Evolutionary conservation across 495 filamentous ascomycete genomes (phyloP).

Genomic region (Barbatosphaeria neglecta): DNA sequence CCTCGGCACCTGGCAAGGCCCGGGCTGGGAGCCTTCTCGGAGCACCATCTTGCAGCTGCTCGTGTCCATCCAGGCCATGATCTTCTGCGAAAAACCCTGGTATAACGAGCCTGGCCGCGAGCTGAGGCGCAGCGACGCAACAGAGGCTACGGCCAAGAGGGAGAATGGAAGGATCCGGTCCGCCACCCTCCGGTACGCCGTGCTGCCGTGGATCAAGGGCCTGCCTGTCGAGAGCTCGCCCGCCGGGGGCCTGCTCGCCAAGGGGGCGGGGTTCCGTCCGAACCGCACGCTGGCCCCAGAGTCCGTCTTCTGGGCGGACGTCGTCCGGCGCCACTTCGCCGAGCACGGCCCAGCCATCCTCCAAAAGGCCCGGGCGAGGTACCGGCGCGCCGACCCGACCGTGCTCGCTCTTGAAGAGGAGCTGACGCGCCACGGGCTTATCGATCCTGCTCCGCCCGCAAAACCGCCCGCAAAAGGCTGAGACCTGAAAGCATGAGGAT

Average conservation of each 20-base stretch:
- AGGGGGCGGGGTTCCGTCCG: background rate
- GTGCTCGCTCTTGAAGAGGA: too few species aligned
- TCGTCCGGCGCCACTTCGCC: conserved; percentile 12
- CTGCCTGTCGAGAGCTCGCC: background rate
- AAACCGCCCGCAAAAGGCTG: too few species aligned
- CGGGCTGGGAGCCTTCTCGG: conserved; percentile 37
- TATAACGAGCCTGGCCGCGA: conserved; percentile 47
- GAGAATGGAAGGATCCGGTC: conserved; percentile 28
- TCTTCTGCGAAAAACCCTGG: conserved; percentile 45
- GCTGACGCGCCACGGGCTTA: too few species aligned
- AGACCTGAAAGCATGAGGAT: too few species aligned
- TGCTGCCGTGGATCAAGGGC: conserved; percentile 33
- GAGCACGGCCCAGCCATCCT: conserved; percentile 1
- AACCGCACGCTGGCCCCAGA: background rate
- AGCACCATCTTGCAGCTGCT: conserved; percentile 49
- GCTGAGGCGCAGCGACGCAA: conserved; percentile 6
- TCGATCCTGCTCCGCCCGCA: too few species aligned
- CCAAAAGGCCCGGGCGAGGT: conserved; percentile 6
- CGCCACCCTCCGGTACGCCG: conserved; percentile 33
- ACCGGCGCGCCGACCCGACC: too few species aligned
- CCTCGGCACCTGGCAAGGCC: conserved; percentile 47
- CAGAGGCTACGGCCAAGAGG: too few species aligned
- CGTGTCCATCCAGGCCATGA: conserved; percentile 52
- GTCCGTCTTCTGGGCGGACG: conserved; percentile 8
- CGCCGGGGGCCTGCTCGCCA: background rate